Conservation (phyloP, 1,284 basidiomycete genomes). For the Pisolithus thermaeus region DNA sequence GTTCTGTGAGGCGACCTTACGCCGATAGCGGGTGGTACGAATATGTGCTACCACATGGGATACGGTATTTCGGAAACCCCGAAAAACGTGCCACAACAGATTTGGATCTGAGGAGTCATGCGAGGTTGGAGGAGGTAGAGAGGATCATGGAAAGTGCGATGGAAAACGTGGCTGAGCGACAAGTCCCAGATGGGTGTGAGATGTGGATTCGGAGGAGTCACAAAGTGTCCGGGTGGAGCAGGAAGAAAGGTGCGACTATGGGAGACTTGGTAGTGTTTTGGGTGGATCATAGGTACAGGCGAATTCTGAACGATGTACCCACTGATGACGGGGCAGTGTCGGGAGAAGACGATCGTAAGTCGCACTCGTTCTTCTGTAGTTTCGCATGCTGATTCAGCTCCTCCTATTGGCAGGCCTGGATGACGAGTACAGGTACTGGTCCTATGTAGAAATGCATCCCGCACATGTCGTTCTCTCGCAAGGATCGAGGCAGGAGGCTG, state of each 20-base stretch:
- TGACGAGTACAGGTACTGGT: slow-evolving; percentile 70
- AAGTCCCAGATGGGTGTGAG: slow-evolving; percentile 40
- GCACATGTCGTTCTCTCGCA: slow-evolving; percentile 51
- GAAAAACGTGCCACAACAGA: slow-evolving; percentile 57
- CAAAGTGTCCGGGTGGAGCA: slow-evolving; percentile 24
- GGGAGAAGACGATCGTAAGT: slow-evolving; percentile 54
- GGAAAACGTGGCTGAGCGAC: slow-evolving; percentile 12
- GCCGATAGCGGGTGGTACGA: slow-evolving; percentile 52
- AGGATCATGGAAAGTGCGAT: slow-evolving; percentile 39
- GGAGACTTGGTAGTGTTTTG: slow-evolving; percentile 44
- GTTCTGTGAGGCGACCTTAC: slow-evolving; percentile 20
- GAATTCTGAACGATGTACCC: slow-evolving; percentile 44
- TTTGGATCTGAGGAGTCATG: slow-evolving; percentile 49
- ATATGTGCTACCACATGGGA: slow-evolving; percentile 61
- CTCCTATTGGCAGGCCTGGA: slow-evolving; percentile 44
- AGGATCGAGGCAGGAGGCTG: slow-evolving; percentile 54
- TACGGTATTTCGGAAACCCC: slow-evolving; percentile 60
- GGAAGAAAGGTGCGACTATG: slow-evolving; percentile 21
- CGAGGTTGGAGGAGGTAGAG: slow-evolving; percentile 44
- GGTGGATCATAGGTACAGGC: slow-evolving; percentile 58
- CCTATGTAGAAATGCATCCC: slow-evolving; percentile 68
- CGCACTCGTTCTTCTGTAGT: not conserved
- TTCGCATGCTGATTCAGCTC: slow-evolving; percentile 7
- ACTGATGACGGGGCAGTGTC: slow-evolving; percentile 24
- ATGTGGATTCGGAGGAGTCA: slow-evolving; percentile 40